Percentiles rank a stretch among this genome's conserved stretches.
Conservation (phyloP, 768 basidiomycete genomes). For the Botryobasidium botryosum region DNA sequence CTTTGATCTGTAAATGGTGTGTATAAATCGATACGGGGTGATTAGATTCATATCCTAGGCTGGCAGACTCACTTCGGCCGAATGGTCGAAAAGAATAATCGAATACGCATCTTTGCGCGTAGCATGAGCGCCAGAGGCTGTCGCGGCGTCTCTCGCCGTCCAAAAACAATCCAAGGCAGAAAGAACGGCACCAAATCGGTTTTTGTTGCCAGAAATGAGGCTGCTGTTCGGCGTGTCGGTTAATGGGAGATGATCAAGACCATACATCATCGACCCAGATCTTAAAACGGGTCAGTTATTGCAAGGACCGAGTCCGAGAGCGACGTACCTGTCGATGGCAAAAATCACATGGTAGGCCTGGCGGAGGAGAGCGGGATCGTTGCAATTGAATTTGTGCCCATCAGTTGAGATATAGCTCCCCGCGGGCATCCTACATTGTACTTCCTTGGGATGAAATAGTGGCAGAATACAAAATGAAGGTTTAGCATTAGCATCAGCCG, state of each 20-base stretch:
- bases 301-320: no score
- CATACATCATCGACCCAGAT: slow-evolving; percentile 36
- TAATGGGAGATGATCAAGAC: slow-evolving; percentile 28
- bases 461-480: slow-evolving; percentile 40
- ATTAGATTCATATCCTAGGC: no score
- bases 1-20: no score
- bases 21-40: no score
- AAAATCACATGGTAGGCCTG: no score
- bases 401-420: slow-evolving; percentile 36
- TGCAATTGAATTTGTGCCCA: slow-evolving; percentile 37
- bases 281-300: no score
- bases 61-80: neutral
- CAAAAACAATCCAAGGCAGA: slow-evolving; percentile 41
- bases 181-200: slow-evolving; percentile 44
- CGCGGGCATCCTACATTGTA: slow-evolving; percentile 15
- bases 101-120: slow-evolving; percentile 45
- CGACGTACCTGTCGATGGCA: no score
- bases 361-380: slow-evolving; percentile 35
- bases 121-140: no score
- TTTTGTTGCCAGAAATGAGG: slow-evolving; percentile 25
- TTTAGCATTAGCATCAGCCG: slow-evolving; percentile 24
- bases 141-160: slow-evolving; percentile 18
- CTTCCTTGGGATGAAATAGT: slow-evolving; percentile 32
- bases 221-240: slow-evolving; percentile 25
- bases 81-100: slow-evolving; percentile 31